These are phyloP conservation scores for Tylopilus plumbeoviolaceoides DNA, from an alignment of 768 basidiomycete genomes.

Conservation along the genomic window DNA sequence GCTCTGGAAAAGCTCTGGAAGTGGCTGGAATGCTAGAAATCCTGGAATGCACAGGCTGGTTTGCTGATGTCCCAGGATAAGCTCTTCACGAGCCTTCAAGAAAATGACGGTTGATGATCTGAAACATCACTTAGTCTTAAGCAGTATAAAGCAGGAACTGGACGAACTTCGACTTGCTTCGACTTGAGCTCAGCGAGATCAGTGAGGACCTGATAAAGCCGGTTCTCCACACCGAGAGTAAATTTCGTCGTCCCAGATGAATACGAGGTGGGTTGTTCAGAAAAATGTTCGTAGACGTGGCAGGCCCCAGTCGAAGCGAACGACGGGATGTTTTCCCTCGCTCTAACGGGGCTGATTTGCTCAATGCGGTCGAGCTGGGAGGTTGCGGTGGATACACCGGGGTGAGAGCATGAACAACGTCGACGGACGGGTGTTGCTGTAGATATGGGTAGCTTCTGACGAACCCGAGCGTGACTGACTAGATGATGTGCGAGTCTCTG, in stretches of 20 bases:
- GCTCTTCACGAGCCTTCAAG: slow-evolving; percentile 93
- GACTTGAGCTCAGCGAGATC: slow-evolving; percentile 85
- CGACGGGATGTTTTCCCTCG: slow-evolving; percentile 32
- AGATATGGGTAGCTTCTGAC: slow-evolving; percentile 20
- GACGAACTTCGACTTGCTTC: slow-evolving; percentile 83
- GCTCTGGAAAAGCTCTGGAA: too few relatives aligned
- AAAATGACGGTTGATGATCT: slow-evolving; percentile 90
- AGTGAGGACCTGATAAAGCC: slow-evolving; percentile 72
- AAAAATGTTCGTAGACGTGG: slow-evolving; percentile 33
- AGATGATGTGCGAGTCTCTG: slow-evolving; percentile 31
- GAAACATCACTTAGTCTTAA: slow-evolving; percentile 6
- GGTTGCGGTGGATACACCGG: slow-evolving; percentile 25
- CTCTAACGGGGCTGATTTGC: slow-evolving; percentile 26
- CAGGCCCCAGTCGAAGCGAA: slow-evolving; percentile 44
- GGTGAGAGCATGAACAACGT: slow-evolving; percentile 20
- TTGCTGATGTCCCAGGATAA: slow-evolving; percentile 94
- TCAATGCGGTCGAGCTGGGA: slow-evolving; percentile 23
- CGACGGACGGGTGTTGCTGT: slow-evolving; percentile 1
- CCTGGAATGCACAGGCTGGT: too few relatives aligned
- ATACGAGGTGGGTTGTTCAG: neutral
- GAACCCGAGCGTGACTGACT: slow-evolving; percentile 29
- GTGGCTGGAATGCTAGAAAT: too few relatives aligned
- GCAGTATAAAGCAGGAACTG: neutral
- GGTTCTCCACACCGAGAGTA: slow-evolving; percentile 61
- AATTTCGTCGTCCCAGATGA: too few relatives aligned